Evolutionary conservation across 345 rosid species (phyloP).

Genomic region (Citrus reticulata): DNA sequence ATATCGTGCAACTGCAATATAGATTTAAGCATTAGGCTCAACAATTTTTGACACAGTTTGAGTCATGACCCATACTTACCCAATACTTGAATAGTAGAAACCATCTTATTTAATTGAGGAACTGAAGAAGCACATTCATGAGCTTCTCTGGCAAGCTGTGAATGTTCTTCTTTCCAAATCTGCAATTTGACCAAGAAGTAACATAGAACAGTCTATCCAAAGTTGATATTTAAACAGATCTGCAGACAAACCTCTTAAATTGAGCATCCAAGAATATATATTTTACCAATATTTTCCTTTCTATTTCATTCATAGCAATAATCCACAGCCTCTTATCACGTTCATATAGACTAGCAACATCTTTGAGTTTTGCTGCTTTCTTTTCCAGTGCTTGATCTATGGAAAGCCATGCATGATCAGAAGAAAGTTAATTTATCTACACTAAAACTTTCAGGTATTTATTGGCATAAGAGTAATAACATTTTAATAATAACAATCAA

Average conservation of each 20-base stretch:
- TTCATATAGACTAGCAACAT: conserved; percentile 27
- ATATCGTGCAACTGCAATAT: conserved; percentile 33
- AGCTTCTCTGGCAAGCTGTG: conserved; percentile 35
- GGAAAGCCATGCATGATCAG: conserved; percentile 6
- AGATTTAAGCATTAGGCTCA: not conserved
- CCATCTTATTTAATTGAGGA: conserved; percentile 44
- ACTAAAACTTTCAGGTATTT: not conserved
- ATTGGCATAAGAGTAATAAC: not conserved
- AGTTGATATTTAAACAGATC: not conserved
- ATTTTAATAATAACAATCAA: not conserved
- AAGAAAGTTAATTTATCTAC: not conserved
- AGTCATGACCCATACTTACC: conserved; percentile 26
- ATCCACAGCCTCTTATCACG: conserved; percentile 26
- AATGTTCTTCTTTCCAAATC: conserved; percentile 43
- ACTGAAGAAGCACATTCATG: conserved; percentile 37
- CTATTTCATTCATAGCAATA: conserved; percentile 20
- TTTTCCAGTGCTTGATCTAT: conserved; percentile 30
- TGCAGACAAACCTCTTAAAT: not conserved
- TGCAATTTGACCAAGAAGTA: conserved; percentile 13
- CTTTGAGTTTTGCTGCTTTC: conserved; percentile 18
- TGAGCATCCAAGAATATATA: not conserved
- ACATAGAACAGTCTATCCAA: not conserved
- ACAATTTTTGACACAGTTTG: not conserved
- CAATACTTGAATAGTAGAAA: conserved; percentile 37
- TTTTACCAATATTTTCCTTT: conserved; percentile 30